Evolutionary conservation across 352 stramenopile species (phyloP).

Genomic region (Phytophthora ohioensis): DNA sequence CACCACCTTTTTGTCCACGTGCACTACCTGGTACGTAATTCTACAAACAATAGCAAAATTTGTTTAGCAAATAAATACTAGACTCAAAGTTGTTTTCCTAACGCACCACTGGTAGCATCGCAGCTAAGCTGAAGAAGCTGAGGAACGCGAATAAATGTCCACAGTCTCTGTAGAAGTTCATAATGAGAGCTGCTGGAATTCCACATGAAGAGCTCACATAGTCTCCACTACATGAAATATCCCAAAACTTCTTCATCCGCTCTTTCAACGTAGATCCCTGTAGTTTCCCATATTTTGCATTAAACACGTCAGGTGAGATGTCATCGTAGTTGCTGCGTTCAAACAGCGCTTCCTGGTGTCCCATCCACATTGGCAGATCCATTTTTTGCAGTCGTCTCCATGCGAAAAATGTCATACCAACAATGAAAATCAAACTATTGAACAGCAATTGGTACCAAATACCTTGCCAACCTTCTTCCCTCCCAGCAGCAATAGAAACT

Average conservation of each 20-base stretch:
- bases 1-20: conserved; percentile 37
- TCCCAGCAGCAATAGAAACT: conserved; percentile 55
- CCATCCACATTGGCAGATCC: conserved; percentile 71
- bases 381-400: conserved; percentile 66
- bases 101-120: conserved; percentile 81
- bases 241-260: conserved; percentile 59
- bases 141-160: conserved; percentile 70
- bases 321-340: conserved; percentile 80
- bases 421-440: conserved; percentile 67
- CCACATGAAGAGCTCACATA: conserved; percentile 75
- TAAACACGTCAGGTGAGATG: conserved; percentile 48
- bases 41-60: conserved; percentile 35
- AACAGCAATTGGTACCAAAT: conserved; percentile 74
- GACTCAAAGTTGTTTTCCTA: not conserved
- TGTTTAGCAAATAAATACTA: conserved; percentile 1
- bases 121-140: conserved; percentile 70
- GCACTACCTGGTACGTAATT: conserved; percentile 75
- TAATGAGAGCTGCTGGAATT: conserved; percentile 69
- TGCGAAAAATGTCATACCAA: conserved; percentile 65
- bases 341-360: conserved; percentile 68
- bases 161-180: conserved; percentile 75
- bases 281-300: conserved; percentile 60
- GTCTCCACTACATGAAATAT: conserved; percentile 51
- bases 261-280: conserved; percentile 45
- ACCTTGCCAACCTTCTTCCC: conserved; percentile 64